Evolutionary conservation across 495 filamentous ascomycete genomes (phyloP).

Genomic region (Cercophora samala): DNA sequence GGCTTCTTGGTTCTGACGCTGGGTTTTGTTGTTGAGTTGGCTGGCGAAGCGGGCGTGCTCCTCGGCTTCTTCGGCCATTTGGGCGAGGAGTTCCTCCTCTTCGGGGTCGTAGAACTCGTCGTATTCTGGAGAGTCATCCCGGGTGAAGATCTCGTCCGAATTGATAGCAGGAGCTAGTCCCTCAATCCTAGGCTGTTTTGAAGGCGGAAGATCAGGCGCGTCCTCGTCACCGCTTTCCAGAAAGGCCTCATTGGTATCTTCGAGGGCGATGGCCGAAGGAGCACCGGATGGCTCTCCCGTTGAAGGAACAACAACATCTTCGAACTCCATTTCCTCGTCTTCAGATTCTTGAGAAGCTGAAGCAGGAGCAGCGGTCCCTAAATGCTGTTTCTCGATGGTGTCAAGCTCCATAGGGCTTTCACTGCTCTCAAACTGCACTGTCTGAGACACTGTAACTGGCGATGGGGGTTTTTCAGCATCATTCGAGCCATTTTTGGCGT

Average conservation of each 20-base stretch:
- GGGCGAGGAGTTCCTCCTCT: slow-evolving; percentile 81
- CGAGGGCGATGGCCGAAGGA: neutral
- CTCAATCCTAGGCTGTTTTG: slow-evolving; percentile 5
- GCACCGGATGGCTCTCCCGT: neutral
- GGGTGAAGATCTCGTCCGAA: slow-evolving; percentile 10
- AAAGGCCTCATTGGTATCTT: neutral
- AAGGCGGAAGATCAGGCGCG: slow-evolving; percentile 1
- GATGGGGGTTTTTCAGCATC: neutral
- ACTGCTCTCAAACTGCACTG: neutral
- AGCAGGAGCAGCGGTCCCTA: slow-evolving; percentile 2
- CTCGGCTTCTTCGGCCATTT: slow-evolving; percentile 82
- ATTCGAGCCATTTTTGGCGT: neutral
- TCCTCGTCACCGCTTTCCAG: slow-evolving; percentile 29
- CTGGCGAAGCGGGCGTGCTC: slow-evolving; percentile 91
- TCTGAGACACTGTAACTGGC: neutral
- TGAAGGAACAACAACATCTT: slow-evolving; percentile 35
- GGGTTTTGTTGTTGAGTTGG: slow-evolving; percentile 67
- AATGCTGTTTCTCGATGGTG: neutral
- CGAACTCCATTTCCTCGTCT: slow-evolving; percentile 34
- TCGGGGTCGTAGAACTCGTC: slow-evolving; percentile 76
- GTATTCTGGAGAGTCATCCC: slow-evolving; percentile 39
- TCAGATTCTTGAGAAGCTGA: slow-evolving; percentile 27
- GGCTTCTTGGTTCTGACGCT: slow-evolving; percentile 61
- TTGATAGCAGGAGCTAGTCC: neutral
- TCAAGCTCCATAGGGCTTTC: neutral